Conservation (phyloP, 228 moss, liverwort and hornwort species). For the Sphagnum magellanicum region DNA sequence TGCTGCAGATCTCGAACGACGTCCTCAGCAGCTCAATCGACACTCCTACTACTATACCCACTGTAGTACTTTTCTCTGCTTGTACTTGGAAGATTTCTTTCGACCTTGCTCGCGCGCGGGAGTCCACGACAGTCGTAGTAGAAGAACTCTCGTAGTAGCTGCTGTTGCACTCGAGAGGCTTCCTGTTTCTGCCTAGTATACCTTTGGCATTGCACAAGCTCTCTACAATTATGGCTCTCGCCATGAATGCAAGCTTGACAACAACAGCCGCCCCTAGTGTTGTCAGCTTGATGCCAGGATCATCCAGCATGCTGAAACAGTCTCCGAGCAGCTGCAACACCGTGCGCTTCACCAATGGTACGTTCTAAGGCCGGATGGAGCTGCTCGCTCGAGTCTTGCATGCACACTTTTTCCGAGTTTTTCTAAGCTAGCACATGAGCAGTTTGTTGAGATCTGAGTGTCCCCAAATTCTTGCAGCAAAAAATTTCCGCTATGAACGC, state of each 20-base stretch:
- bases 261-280: constrained; percentile 11
- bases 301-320: neutral
- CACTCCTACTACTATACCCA: no score
- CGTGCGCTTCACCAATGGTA: constrained; percentile 23
- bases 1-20: no score
- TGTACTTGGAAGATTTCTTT: no score
- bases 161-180: no score
- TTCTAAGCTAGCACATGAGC: neutral
- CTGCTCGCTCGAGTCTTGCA: neutral
- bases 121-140: no score
- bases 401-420: neutral
- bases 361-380: neutral
- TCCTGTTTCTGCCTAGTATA: no score
- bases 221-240: constrained; percentile 16
- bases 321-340: neutral
- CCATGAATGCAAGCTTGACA: constrained; percentile 9
- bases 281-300: constrained; percentile 4
- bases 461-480: neutral
- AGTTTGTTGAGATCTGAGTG: neutral
- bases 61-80: no score
- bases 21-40: no score
- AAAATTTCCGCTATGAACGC: neutral
- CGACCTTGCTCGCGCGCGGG: no score
- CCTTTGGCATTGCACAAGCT: no score
- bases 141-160: no score